A percentile compares a stretch with the other conserved stretches of the same genome.
Conservation (phyloP, 2,329 filamentous ascomycete genomes). For the Cladosporium sp. region DNA sequence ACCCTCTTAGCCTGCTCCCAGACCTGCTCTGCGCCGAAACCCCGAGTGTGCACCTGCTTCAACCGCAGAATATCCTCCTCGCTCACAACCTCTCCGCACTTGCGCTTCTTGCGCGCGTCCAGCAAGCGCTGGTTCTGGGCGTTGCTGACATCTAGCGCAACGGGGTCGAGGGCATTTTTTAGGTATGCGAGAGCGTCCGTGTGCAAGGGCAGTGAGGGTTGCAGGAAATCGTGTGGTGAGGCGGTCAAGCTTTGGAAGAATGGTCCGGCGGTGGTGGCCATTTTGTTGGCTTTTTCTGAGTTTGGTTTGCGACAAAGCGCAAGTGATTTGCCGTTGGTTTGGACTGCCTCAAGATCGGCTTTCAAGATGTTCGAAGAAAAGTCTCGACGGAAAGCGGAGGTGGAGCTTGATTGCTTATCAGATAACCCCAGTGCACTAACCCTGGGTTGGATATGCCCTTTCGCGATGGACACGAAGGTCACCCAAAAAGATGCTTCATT, state of each 20-base stretch:
- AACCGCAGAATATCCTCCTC: slow-evolving; percentile 67
- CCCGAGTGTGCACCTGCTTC: slow-evolving; percentile 80
- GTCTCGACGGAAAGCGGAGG: slow-evolving; percentile 16
- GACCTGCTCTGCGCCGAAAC: slow-evolving; percentile 84
- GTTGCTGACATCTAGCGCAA: slow-evolving; percentile 73
- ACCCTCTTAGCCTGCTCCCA: slow-evolving; percentile 93
- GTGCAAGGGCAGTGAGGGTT: slow-evolving; percentile 67
- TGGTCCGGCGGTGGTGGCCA: background rate
- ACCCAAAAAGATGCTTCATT: background rate
- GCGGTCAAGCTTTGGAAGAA: slow-evolving; percentile 29
- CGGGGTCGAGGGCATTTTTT: slow-evolving; percentile 77
- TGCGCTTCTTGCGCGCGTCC: slow-evolving; percentile 73
- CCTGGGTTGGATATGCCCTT: background rate
- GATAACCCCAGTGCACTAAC: background rate
- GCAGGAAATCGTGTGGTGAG: slow-evolving; percentile 71
- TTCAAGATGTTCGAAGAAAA: slow-evolving; percentile 9
- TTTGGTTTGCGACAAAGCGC: background rate
- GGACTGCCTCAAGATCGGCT: background rate
- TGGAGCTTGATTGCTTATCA: slow-evolving; percentile 9
- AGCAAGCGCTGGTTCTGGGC: slow-evolving; percentile 70
- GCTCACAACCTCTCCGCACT: slow-evolving; percentile 59
- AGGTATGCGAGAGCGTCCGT: slow-evolving; percentile 71
- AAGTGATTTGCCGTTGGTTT: background rate
- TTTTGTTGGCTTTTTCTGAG: too few relatives aligned
- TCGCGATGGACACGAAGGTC: background rate